Evolutionary conservation across 1,139 yeast species (phyloP).

Genomic region (Yamadazyma pseudoaaseri): DNA sequence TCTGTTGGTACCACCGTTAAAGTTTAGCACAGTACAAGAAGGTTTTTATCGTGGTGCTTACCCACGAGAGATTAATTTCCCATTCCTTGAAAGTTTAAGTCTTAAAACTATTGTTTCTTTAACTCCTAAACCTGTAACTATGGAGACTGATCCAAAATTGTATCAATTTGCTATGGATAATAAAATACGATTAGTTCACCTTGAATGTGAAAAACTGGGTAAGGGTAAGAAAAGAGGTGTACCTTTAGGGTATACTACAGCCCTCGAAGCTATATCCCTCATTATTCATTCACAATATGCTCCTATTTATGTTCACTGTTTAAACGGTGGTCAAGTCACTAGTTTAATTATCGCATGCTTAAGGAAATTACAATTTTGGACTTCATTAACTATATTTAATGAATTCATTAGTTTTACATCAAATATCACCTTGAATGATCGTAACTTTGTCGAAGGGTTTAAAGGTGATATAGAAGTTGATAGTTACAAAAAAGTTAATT

Average conservation of each 20-base stretch:
- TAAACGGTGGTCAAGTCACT: slow-evolving; percentile 87
- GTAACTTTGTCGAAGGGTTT: slow-evolving; percentile 80
- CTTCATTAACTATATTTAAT: slow-evolving; percentile 80
- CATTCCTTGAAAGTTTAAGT: slow-evolving; percentile 66
- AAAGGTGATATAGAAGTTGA: slow-evolving; percentile 58
- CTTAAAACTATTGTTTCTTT: slow-evolving; percentile 75
- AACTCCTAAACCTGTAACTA: slow-evolving; percentile 71
- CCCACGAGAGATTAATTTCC: slow-evolving; percentile 72
- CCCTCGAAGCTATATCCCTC: slow-evolving; percentile 56
- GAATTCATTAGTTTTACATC: slow-evolving; percentile 80
- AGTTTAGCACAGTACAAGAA: slow-evolving; percentile 72
- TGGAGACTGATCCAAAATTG: slow-evolving; percentile 50
- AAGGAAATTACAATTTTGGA: slow-evolving; percentile 84
- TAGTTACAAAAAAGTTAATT: slow-evolving; percentile 53
- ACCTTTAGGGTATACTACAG: slow-evolving; percentile 68
- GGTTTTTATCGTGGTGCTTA: slow-evolving; percentile 80
- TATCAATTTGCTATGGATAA: slow-evolving; percentile 49
- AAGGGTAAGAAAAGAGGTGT: slow-evolving; percentile 79
- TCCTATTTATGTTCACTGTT: slow-evolving; percentile 82
- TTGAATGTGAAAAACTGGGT: slow-evolving; percentile 64
- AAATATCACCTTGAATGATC: slow-evolving; percentile 78
- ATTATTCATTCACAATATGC: slow-evolving; percentile 58
- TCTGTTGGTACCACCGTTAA: slow-evolving; percentile 72
- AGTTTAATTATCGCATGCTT: slow-evolving; percentile 83
- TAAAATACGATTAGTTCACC: slow-evolving; percentile 55